Evolutionary conservation across 805 yeast genomes (phyloP).

Genomic region (Yarrowia osloensis): DNA sequence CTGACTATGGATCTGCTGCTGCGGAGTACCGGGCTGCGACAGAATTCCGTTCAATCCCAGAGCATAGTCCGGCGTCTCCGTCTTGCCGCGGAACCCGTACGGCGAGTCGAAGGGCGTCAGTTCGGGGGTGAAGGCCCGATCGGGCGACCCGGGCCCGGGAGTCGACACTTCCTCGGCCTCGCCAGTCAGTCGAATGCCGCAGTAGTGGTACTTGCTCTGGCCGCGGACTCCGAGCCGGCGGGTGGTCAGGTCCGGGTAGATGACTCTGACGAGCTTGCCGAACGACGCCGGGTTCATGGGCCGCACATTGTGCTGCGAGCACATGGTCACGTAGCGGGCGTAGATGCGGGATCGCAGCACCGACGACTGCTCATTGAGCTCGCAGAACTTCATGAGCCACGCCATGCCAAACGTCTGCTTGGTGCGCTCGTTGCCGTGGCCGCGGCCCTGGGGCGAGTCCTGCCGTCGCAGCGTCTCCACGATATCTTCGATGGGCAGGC

Average conservation of each 20-base stretch:
- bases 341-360: slow-evolving; percentile 69
- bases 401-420: slow-evolving; percentile 77
- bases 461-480: slow-evolving; percentile 34
- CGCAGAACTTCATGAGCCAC: slow-evolving; percentile 71
- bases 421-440: slow-evolving; percentile 39
- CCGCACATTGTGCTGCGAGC: slow-evolving; percentile 55
- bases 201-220: slow-evolving; percentile 80
- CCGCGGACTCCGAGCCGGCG: slow-evolving; percentile 82
- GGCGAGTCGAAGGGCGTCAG: slow-evolving; percentile 30
- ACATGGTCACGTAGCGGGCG: slow-evolving; percentile 62
- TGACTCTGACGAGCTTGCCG: slow-evolving; percentile 68
- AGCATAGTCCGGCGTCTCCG: slow-evolving; percentile 25
- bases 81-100: slow-evolving; percentile 16
- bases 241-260: slow-evolving; percentile 68
- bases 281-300: slow-evolving; percentile 75
- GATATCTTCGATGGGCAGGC: slow-evolving; percentile 34
- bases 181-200: slow-evolving; percentile 61
- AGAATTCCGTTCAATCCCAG: neutral
- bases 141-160: slow-evolving; percentile 15
- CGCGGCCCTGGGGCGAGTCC: slow-evolving; percentile 26
- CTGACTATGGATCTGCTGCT: neutral
- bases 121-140: slow-evolving; percentile 26
- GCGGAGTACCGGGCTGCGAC: slow-evolving; percentile 18
- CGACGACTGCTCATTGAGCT: slow-evolving; percentile 51
- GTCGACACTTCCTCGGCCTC: slow-evolving; percentile 36